Base-by-base conservation (phyloP, 2,329 filamentous ascomycete genomes). In the Dissoconium aciculare region DNA sequence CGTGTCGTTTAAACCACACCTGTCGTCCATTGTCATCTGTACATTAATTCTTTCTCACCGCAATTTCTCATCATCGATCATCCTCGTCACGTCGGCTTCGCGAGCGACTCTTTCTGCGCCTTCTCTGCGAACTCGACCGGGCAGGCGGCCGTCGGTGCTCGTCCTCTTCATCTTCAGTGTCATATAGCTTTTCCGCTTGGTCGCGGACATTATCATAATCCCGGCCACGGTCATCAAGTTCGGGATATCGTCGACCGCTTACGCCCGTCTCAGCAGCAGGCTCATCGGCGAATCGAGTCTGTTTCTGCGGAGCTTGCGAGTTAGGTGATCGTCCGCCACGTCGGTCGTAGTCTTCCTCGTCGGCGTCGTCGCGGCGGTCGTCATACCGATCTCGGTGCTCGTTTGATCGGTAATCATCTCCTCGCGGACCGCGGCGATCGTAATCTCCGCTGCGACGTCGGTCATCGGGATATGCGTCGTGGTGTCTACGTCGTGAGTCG, bases 231-330 rank as follows among this genome's bases (percentile, higher is more conserved):
- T 23, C 19, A 23, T 23, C 19, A 8, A 23, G 8, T 8, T 35
- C 36, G 13, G 33, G 27, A 30, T 38, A 38, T 28, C 33, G 19
- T 15, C 33, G 29, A 13, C 36, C 36, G 27, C 31, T 33, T 6
- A 38, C 36, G 17, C 36, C 36, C 15, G 21, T 33, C 14, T 30
- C 32, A 10, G 28, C 34, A 15, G 12, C 19, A 15, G 27, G 14
- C 26, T 33, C 35, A 25, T 27, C 32, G 23, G 36, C 42, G 21
- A 46, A 48, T 15, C 43, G 17, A 14, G 44, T 42, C 39, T 40
- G 30, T 30, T 44, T 45, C 39, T 5, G 27, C n/a, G 27, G 27
- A 6, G 13, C 9, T 3, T 14, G 27, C 8, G 19, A n/a, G 19
- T 23, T 23, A 23, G 8, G 8, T n/a, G 19, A 8, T 23, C 19